Conservation (phyloP, 2,329 filamentous ascomycete genomes). For the Talaromyces verruculosus region DNA sequence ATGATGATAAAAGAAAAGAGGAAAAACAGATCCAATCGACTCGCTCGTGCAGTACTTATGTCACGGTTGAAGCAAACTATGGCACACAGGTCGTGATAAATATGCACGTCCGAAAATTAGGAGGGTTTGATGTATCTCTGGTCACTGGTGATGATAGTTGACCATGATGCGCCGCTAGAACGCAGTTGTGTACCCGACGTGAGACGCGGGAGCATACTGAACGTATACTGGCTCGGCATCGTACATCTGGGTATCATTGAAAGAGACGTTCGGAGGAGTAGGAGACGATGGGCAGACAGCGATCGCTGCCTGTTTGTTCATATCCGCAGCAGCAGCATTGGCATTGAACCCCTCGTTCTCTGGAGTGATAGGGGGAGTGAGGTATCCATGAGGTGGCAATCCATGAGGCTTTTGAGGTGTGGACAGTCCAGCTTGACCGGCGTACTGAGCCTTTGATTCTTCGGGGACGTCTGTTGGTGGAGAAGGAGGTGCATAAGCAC, state of each 20-base stretch:
- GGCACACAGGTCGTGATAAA: constrained; percentile 23
- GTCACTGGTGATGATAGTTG: constrained; percentile 9
- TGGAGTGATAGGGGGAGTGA: constrained; percentile 51
- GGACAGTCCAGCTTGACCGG: constrained; percentile 43
- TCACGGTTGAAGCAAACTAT: constrained; percentile 23
- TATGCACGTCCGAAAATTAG: constrained; percentile 13
- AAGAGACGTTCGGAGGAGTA: constrained; percentile 39
- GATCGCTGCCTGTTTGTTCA: constrained; percentile 33
- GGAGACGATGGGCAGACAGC: constrained; percentile 41
- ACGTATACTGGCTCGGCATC: constrained; percentile 37
- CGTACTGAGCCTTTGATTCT: constrained; percentile 39
- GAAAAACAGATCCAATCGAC: constrained; percentile 18
- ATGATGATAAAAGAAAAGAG: constrained; percentile 19
- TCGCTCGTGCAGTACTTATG: constrained; percentile 19
- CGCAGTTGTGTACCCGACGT: constrained; percentile 37
- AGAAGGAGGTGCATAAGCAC: constrained; percentile 41
- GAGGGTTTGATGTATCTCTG: neutral
- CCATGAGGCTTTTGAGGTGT: constrained; percentile 43
- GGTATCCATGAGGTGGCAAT: constrained; percentile 43
- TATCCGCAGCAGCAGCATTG: constrained; percentile 26
- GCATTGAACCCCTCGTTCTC: constrained; percentile 45
- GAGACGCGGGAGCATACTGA: constrained; percentile 35
- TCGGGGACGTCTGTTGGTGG: constrained; percentile 41
- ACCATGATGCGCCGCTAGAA: constrained; percentile 26
- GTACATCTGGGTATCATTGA: constrained; percentile 38